A percentile compares a stretch with the other conserved stretches of the same genome.
phyloP scores from a whole-genome alignment of 2,329 filamentous ascomycete species.

The Venturia oleaginea region DNA sequence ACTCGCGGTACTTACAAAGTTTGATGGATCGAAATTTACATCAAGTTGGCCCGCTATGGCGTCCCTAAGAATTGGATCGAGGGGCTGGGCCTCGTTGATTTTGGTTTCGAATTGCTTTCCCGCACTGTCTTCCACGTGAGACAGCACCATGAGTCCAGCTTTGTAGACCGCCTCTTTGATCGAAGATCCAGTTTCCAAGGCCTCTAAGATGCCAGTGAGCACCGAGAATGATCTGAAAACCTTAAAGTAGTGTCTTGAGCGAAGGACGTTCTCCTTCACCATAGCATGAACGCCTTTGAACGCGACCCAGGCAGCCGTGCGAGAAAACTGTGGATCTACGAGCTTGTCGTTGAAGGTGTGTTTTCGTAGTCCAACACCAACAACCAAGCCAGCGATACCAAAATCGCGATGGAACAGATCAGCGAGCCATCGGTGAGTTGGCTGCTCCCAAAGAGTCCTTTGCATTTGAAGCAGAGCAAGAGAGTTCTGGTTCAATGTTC shows the following conservation, averaged over 20 bases:
- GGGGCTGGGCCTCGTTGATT: not conserved
- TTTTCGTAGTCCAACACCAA: constrained; percentile 7
- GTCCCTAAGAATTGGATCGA: not conserved
- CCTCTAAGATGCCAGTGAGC: not conserved
- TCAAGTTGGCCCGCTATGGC: not conserved
- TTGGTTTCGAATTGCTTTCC: not conserved
- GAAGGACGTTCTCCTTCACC: constrained; percentile 1
- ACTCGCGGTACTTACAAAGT: not conserved
- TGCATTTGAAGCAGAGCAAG: constrained; percentile 9
- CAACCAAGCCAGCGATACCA: constrained; percentile 5
- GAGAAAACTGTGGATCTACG: not conserved
- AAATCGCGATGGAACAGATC: constrained; percentile 9
- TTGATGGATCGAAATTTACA: not conserved
- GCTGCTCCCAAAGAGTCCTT: constrained; percentile 2
- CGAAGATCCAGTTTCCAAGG: constrained; percentile 1
- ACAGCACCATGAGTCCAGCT: not conserved
- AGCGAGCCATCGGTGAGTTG: not conserved
- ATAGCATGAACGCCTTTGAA: not conserved
- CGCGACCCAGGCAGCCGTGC: not conserved
- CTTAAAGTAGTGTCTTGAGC: constrained; percentile 7
- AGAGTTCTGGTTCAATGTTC: constrained; percentile 9
- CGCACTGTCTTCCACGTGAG: not conserved
- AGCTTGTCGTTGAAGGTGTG: constrained; percentile 3
- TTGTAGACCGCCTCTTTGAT: constrained; percentile 5
- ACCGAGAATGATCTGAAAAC: constrained; percentile 4